phyloP scores from a whole-genome alignment of 2,329 filamentous ascomycete species.

The Nigrograna mackinnonii region DNA sequence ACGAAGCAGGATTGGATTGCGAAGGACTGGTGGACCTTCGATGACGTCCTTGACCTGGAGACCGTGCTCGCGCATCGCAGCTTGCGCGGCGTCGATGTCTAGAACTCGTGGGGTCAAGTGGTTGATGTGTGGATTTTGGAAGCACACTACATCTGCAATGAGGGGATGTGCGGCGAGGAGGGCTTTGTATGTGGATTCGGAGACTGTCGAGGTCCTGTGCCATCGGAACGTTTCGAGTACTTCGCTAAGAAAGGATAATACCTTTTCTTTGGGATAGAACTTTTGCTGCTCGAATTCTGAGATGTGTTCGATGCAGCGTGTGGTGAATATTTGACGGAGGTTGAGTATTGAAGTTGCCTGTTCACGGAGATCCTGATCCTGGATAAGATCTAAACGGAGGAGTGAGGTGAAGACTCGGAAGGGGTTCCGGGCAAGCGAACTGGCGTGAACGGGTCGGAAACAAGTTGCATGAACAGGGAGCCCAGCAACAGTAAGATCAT shows the following conservation, averaged over 20 bases:
- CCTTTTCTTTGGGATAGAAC: constrained; percentile 32
- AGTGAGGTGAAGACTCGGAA: constrained; percentile 51
- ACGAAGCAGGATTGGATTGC: constrained; percentile 52
- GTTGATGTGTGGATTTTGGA: constrained; percentile 54
- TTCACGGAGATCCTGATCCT: constrained; percentile 26
- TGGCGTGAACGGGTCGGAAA: constrained; percentile 47
- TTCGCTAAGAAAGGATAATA: constrained; percentile 45
- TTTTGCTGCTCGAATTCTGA: background rate
- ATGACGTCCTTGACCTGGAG: constrained; percentile 54
- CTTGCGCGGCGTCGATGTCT: constrained; percentile 52
- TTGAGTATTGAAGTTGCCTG: constrained; percentile 39
- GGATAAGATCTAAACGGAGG: constrained; percentile 48
- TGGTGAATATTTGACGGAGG: constrained; percentile 48
- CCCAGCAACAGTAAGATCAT: constrained; percentile 52
- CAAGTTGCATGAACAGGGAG: constrained; percentile 58
- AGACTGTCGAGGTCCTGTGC: constrained; percentile 47
- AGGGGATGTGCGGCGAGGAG: constrained; percentile 52
- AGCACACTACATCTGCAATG: constrained; percentile 52
- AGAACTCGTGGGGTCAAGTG: constrained; percentile 57
- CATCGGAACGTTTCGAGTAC: constrained; percentile 54
- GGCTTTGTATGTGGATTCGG: constrained; percentile 45
- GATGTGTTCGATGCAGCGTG: background rate
- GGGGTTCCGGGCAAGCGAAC: constrained; percentile 46
- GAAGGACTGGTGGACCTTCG: constrained; percentile 52
- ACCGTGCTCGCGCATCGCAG: constrained; percentile 44